Evolutionary conservation across 768 basidiomycete species (phyloP), one percentile per base, ranked within the genome.

Genomic region (Hygrocybe punicea): DNA sequence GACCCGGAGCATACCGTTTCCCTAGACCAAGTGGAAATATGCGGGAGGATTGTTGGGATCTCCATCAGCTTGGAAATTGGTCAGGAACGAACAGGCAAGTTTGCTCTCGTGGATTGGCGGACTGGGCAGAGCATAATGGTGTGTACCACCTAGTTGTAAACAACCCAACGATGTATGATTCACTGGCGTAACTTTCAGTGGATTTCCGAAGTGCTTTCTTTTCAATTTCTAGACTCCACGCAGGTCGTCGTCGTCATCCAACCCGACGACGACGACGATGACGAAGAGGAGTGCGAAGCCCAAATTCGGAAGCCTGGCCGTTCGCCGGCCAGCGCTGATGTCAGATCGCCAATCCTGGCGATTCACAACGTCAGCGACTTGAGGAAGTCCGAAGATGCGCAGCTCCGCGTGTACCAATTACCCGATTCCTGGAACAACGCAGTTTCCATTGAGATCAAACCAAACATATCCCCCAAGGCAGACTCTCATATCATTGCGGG

Each of bases 401-500:
- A 33, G 72, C 77, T 51, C 55, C 78, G 80, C 56, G 78, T 81
- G 54, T 84, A 83, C 64, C 81, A 85, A 61, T 76, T 86, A 21
- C 82, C 84, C 1, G 75, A 73, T 37, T 71, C 72, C 25, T 86
- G 83, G 84, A 69, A 60, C 46, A 71, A 71, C 37, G 78, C 76
- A 13, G 45, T 47, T 21, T 68, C 67, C 25, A 69, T 85, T 60
- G 76, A 73, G 34, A 80, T 85, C 59, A 73, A 74, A 48, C 75
- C 75, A 1, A 84, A 85, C 58, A 71, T 69, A 11, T 75, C 80
- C 37, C 71, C 78, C 7, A 72, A 68, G 59, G 66, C 61, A 46
- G 76, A 79, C 24, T 56, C 70, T 25, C 53, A 65, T 3, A 67
- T 74, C 1, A 67, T 73, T 25, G 63, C 77, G 2, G 77, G 69